Base-by-base conservation (phyloP, 208 protist species). In the Trypanosoma conorhini region DNA sequence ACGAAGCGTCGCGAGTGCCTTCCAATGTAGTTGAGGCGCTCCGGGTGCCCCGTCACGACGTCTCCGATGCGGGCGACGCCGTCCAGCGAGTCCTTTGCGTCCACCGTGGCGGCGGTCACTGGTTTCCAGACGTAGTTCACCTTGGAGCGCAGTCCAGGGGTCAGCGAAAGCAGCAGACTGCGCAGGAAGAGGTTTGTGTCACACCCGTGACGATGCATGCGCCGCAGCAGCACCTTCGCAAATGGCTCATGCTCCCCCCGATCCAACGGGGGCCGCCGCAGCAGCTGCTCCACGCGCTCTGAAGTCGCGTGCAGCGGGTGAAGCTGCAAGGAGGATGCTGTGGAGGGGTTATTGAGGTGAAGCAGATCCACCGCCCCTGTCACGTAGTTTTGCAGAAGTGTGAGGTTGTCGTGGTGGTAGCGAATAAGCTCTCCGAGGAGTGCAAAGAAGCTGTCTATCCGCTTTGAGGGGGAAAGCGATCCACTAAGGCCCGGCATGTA, bases 191-290 rank as follows among this genome's bases (percentile, higher is more conserved):
- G 68, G 61, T 88, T 84, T 10, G 82, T 80, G 44, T 92, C 81
- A 64, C 65, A 76, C 30, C 82, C 80, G 54, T 81, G 80, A 62
- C 74, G 62, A 61, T 75, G 78, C 22, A 92, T 12, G 40, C 87
- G 85, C 40, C 86, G 83, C 62, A 90, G 80, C 33, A 95, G 54
- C 33, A 93, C 87, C 30, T 72, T 83, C 52, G 72, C 84, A 68
- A 95, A 91, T 5, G 87, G 79, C 71, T 95, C 89, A 51, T 83
- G 46, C 67, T 88, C 83, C 48, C 80, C 62, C 15, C 89, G 74
- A 62, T 92, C 86, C 61, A 95, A 78, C 26, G 89, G 89, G 28
- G 85, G 86, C 1, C 66, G 66, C 52, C 78, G 66, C 33, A 88
- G 40, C 26, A 88, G 74, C 52, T 65, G 51, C 55, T 87, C 85